Evolutionary conservation across 2,329 filamentous ascomycete genomes (phyloP), one percentile per base, ranked within the genome.

Genomic region (Trichoderma sp.): DNA sequence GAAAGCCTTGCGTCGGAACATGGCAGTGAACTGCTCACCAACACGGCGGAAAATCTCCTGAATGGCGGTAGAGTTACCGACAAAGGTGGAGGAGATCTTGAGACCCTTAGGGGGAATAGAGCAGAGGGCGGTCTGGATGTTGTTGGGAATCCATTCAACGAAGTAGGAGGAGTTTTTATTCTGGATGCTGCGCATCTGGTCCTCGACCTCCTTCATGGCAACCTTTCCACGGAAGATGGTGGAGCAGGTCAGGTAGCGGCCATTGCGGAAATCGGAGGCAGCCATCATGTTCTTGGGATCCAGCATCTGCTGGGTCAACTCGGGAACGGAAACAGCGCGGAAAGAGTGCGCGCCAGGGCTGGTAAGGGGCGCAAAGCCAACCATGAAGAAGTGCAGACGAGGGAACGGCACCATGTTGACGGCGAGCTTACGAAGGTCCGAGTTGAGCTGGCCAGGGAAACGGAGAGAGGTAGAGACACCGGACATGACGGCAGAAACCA

Each of bases 241-340:
- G 82, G 92, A 98, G 91, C 95, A 99, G 76, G 95, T 99, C 78
- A 98, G 90, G 88, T 98, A 99, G 78, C 95, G 95, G 82, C 95
- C 95, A 83, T 98, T 98, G 78, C 95, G 93, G 93, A 98, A 98
- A 87, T 99, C 95, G 72, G 94, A 96, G 73, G 95, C 95, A 84
- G 95, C 95, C 95, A 99, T 98, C 94, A 98, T 99, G 91, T 99
- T 99, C 93, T 98, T 98, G 78, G 95, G 94, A 87, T 99, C 95
- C 87, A 97, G 97, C 93, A 99, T 98, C 84, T 99, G 95, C 87
- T 98, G 95, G 78, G 94, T 98, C 82, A 99, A 89, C 87, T 98
- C 95, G 69, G 94, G 94, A 71, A 98, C 95, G 78, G 91, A 93
- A 82, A 98, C 91, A 74, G 95, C 94, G 80, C 95, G 95, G 94